Base-by-base conservation (phyloP, 2,329 filamentous ascomycete genomes). In the Phialophora chinensis region DNA sequence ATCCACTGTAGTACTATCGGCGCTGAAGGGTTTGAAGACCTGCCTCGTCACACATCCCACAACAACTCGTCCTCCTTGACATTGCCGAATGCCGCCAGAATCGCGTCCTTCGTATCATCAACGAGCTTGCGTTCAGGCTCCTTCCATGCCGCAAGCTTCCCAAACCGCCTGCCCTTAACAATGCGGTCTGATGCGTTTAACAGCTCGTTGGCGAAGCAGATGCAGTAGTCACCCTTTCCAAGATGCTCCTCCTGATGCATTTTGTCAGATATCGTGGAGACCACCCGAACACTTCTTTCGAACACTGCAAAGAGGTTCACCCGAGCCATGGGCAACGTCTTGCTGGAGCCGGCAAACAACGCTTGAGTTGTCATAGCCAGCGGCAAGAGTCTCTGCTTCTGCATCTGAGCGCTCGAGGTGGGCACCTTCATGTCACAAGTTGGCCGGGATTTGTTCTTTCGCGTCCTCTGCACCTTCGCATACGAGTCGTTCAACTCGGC, bases 241-340 rank as follows among this genome's bases (percentile, higher is more conserved):
- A 67, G 56, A 10, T 66, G 56, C 8, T 67, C 49, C 3, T 59
- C 62, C 38, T 62, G 67, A 55, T 75, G 74, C 35, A 68, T 72
- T 35, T 63, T 62, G 54, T 74, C 69, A 14, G 72, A 74, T 17
- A 75, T 62, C 6, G 56, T 66, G 11, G 63, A 63, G 23, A 75
- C 63, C n/a, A 75, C 71, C 1, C 55, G 57, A 10, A 71, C 68
- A 58, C 72, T 74, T 35, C 50, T 56, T 25, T 71, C 64, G 56
- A 74, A 75, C 5, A 75, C 56, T 0, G 68, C 65, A 59, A 75
- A 71, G 31, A 72, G 66, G 59, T 75, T 75, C 58, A 75, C 33
- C 20, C 65, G 67, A 17, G 72, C 72, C 42, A 69, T 53, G 1
- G 73, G 71, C 14, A 74, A 35, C 4, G 31, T 23, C 29, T 35